Conservation (phyloP, 164 flowering plant genomes). For the Chloranthus sessilifolius region DNA sequence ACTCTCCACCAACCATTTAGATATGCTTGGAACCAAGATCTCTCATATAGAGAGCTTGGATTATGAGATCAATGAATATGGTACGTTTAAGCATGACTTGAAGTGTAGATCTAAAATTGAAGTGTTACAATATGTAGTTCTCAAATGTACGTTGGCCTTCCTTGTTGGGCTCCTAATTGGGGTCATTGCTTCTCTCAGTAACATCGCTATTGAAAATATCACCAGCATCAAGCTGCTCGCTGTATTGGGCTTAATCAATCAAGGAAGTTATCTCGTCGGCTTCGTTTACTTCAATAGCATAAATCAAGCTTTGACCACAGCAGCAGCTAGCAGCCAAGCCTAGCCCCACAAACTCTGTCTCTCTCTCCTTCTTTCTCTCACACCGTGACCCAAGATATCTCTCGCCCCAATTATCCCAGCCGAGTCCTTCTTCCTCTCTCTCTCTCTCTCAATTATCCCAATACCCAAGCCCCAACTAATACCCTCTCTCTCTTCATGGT, state of each 20-base stretch:
- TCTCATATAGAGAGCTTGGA: constrained; percentile 89
- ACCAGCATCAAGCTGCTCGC: constrained; percentile 74
- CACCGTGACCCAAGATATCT: too few species aligned
- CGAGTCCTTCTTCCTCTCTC: too few species aligned
- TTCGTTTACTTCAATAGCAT: constrained; percentile 42
- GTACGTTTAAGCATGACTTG: constrained; percentile 96
- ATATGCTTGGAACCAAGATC: constrained; percentile 82
- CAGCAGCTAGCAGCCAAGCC: constrained; percentile 66
- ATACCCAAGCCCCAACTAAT: too few species aligned
- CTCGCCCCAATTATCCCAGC: too few species aligned
- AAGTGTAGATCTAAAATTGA: constrained; percentile 68
- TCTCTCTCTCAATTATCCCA: too few species aligned
- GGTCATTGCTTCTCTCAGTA: constrained; percentile 64
- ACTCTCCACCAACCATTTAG: constrained; percentile 60
- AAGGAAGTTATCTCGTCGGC: constrained; percentile 54
- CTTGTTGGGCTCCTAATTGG: constrained; percentile 87
- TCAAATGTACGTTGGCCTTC: constrained; percentile 75
- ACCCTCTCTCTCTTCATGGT: too few species aligned
- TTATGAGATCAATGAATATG: constrained; percentile 91
- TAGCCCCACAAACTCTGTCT: too few species aligned
- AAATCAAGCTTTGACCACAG: constrained; percentile 50
- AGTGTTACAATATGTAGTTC: constrained; percentile 69
- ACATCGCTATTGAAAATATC: constrained; percentile 84
- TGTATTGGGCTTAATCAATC: constrained; percentile 30
- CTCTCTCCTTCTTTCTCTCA: too few species aligned